A percentile compares a stretch with the other conserved stretches of the same genome.
Conservation (phyloP, 2,329 filamentous ascomycete species). For the Ophiostoma himal-ulmi region DNA sequence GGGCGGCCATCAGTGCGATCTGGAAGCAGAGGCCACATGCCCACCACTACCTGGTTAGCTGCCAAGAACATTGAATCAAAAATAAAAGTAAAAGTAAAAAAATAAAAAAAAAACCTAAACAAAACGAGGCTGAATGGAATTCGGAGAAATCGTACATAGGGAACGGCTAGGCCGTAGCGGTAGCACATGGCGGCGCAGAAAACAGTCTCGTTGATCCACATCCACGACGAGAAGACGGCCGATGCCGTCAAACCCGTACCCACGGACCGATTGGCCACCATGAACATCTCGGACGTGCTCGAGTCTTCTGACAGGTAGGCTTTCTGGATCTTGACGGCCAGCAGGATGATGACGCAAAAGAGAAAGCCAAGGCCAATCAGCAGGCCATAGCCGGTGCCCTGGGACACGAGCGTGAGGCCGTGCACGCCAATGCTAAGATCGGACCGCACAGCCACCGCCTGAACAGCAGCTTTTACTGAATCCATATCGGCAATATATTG, state of each 20-base stretch:
- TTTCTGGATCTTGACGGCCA: constrained; percentile 42
- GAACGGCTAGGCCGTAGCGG: constrained; percentile 28
- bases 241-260: constrained; percentile 31
- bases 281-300: constrained; percentile 42
- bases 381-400: constrained; percentile 24
- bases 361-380: constrained; percentile 43
- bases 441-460: constrained; percentile 10
- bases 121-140: constrained; percentile 30
- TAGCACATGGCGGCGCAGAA: constrained; percentile 35
- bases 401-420: constrained; percentile 20
- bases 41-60: constrained; percentile 25
- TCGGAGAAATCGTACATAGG: constrained; percentile 32
- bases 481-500: not conserved
- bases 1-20: constrained; percentile 23
- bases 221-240: constrained; percentile 35
- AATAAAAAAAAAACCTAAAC: constrained; percentile 33
- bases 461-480: not conserved
- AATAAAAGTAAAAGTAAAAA: too few species aligned
- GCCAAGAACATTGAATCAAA: too few species aligned
- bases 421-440: constrained; percentile 13
- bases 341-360: constrained; percentile 36
- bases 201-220: constrained; percentile 42
- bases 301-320: constrained; percentile 39
- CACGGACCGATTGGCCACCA: constrained; percentile 34
- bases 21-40: constrained; percentile 21